Conservation (phyloP, 495 filamentous ascomycete species). For the Cladorrhinum samala region DNA sequence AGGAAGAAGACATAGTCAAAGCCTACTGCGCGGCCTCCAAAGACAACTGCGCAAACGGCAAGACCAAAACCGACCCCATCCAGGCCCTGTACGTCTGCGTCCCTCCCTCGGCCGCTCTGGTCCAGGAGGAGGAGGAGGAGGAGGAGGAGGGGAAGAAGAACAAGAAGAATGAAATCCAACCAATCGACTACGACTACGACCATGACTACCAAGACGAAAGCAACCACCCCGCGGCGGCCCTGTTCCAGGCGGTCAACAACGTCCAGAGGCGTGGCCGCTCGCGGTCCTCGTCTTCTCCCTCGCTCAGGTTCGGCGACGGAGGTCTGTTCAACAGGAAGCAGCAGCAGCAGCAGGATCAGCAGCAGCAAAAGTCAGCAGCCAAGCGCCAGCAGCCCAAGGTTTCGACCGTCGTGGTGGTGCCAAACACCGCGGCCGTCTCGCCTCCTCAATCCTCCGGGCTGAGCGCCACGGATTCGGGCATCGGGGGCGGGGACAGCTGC, state of each 20-base stretch:
- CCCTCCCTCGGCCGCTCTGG: constrained; percentile 7
- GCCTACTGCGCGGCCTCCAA: constrained; percentile 34
- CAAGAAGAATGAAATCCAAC: too few species aligned
- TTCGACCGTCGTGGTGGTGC: not conserved
- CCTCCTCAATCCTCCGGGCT: not conserved
- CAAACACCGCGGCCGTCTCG: not conserved
- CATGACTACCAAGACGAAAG: too few species aligned
- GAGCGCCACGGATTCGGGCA: not conserved
- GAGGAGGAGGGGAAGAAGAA: too few species aligned
- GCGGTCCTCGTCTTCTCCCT: too few species aligned
- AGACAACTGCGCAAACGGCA: constrained; percentile 33
- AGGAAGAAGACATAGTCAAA: constrained; percentile 32
- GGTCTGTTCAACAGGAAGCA: too few species aligned
- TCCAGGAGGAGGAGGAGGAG: constrained; percentile 3
- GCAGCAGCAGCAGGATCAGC: not conserved
- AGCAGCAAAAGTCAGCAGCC: not conserved
- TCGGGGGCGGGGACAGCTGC: constrained; percentile 6
- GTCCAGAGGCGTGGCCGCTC: too few species aligned
- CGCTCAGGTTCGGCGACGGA: too few species aligned
- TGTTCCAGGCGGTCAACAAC: too few species aligned
- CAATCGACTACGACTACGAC: too few species aligned
- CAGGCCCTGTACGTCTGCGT: constrained; percentile 40
- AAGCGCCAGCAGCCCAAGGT: too few species aligned
- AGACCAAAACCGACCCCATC: constrained; percentile 32
- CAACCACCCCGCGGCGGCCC: too few species aligned